Evolutionary conservation across 2,329 filamentous ascomycete genomes (phyloP).

Genomic region (Pseudogymnoascus sp.): DNA sequence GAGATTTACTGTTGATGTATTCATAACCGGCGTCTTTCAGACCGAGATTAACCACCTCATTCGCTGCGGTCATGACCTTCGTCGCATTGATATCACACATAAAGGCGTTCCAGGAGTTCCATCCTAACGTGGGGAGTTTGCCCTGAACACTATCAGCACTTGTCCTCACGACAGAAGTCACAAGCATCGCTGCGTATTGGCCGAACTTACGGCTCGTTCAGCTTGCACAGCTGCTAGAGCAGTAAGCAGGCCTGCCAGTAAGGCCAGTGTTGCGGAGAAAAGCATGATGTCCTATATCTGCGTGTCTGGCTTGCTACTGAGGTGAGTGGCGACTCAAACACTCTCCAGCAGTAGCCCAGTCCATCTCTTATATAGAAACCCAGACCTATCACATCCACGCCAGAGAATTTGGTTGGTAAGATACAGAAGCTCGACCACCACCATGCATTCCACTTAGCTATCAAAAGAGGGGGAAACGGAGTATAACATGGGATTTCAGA

Average conservation of each 20-base stretch:
- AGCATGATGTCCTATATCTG: background rate
- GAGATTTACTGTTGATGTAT: constrained; percentile 41
- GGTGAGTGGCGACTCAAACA: background rate
- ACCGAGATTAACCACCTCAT: constrained; percentile 40
- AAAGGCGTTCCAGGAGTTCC: constrained; percentile 47
- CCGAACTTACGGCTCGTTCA: background rate
- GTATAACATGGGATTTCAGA: background rate
- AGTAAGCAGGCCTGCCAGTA: background rate
- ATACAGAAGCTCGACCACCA: background rate
- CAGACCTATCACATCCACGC: background rate
- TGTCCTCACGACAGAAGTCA: background rate
- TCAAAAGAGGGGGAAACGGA: background rate
- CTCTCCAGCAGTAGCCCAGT: background rate
- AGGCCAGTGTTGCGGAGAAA: background rate
- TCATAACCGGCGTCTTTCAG: constrained; percentile 45
- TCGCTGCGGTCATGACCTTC: constrained; percentile 38
- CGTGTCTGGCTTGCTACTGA: background rate
- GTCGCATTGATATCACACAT: constrained; percentile 40
- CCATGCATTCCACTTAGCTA: background rate
- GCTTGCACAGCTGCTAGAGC: background rate
- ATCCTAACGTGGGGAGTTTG: constrained; percentile 30
- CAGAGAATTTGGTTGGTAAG: background rate
- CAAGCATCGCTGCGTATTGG: background rate
- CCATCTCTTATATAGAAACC: background rate
- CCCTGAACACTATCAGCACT: constrained; percentile 12